Base-by-base conservation (phyloP, 2,329 filamentous ascomycete species). In the Tolypocladium endophyticum region DNA sequence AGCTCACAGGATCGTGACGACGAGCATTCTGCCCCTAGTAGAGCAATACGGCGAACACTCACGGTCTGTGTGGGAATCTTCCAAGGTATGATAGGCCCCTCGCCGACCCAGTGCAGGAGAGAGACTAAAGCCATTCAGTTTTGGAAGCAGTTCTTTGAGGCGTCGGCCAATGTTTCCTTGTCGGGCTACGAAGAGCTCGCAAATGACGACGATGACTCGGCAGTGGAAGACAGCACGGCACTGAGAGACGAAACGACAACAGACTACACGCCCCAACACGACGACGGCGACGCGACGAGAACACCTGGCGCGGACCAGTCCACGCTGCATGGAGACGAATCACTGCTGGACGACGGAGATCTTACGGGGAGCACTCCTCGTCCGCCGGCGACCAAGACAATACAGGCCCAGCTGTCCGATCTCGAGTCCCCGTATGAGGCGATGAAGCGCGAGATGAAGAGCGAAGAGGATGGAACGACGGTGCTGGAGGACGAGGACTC, bases 111-210 rank as follows among this genome's bases (percentile, higher is more conserved):
- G 23, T 35, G 3, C 23, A 11, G 23, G 20, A 12, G 11, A 23
- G 23, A 20, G 28, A 33, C 56, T 56, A 25, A 55, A 1, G 23
- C 7, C 25, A 11, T 20, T 16, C 69, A 95, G 89, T 99, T 99
- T 76, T 99, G 94, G 94, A 99, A 99, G 76, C 92, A 97, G 78
- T 99, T 99, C 79, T 99, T 99, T 75, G 94, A 99, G 76, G 92
- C 94, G 41, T 96, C 92, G 55, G 94, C 94, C 71, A 97, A 99
- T 69, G 93, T 99, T 33, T 96, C 93, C 14, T 83, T 99, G 14
- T 96, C 92, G 0, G 92, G 92, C 35, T 97, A 99, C 73, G 93
- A 96, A 71, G 92, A 96, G 70, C 81, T 86, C 28, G 84, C 84
- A 18, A 86, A 88, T 59, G 85, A 83, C 58, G 86, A 88, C n/a